Percentiles rank a stretch among this genome's conserved stretches.
Conservation (phyloP, 2,329 filamentous ascomycete species). For the Chlorencoelia australis region DNA sequence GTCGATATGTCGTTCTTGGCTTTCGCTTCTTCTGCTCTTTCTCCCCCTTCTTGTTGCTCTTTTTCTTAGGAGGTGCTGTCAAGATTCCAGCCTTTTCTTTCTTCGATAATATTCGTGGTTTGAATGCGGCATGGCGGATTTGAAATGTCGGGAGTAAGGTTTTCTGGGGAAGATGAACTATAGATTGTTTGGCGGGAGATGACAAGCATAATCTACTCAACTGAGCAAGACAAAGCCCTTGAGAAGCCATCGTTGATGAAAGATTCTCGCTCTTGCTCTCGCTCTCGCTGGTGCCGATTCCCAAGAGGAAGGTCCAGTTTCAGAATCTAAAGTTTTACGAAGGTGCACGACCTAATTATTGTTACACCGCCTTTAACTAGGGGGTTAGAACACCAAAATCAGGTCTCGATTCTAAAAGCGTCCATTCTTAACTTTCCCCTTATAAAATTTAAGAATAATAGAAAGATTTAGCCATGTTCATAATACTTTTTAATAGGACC, state of each 20-base stretch:
- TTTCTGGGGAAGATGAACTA: constrained; percentile 8
- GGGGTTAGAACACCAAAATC: no score
- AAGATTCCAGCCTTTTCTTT: constrained; percentile 10
- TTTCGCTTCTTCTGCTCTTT: constrained; percentile 26
- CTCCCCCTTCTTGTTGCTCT: constrained; percentile 26
- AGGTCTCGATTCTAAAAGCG: no score
- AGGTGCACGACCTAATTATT: no score
- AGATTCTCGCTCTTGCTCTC: constrained; percentile 1
- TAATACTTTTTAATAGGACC: no score
- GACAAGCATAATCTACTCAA: constrained; percentile 24
- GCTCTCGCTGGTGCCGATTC: no score
- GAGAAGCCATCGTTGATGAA: constrained; percentile 22
- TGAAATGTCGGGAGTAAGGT: constrained; percentile 18
- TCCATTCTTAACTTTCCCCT: no score
- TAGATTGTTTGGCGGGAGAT: constrained; percentile 8
- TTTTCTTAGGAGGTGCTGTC: constrained; percentile 14
- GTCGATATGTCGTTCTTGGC: constrained; percentile 23
- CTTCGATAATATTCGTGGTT: constrained; percentile 15
- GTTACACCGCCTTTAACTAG: no score
- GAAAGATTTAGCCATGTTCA: no score
- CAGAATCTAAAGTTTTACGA: no score
- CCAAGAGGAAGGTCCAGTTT: no score
- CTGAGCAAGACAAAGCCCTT: constrained; percentile 25
- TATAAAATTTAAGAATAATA: no score
- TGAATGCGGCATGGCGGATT: constrained; percentile 8